phyloP scores from a whole-genome alignment of 1,284 basidiomycete species.

The Gymnopus androsaceus region DNA sequence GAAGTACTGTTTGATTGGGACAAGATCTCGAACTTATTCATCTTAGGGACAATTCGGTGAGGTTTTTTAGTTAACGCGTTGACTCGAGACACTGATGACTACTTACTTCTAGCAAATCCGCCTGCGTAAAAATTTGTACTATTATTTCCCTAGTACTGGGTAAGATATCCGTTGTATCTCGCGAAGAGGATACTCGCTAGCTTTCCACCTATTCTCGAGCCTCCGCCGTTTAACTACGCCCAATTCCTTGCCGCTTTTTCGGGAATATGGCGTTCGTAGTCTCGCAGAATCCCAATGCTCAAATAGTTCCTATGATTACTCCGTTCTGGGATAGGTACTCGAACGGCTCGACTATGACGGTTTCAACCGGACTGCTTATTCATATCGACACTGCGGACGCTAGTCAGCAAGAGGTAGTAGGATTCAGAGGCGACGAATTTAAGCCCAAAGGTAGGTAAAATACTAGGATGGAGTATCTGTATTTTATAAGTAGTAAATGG shows the following conservation, averaged over 20 bases:
- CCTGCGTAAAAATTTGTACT: constrained; percentile 22
- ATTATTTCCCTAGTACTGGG: constrained; percentile 19
- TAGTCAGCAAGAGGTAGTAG: too few species aligned
- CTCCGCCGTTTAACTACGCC: constrained; percentile 23
- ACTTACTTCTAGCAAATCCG: constrained; percentile 23
- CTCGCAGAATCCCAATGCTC: constrained; percentile 25
- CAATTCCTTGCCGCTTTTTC: constrained; percentile 26
- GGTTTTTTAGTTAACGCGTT: not conserved
- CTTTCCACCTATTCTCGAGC: not conserved
- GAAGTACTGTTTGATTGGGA: not conserved
- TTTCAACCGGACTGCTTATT: constrained; percentile 21
- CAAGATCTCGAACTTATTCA: not conserved
- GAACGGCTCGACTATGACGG: constrained; percentile 18
- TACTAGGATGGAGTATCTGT: too few species aligned
- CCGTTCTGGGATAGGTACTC: constrained; percentile 22
- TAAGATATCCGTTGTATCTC: not conserved
- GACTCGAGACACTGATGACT: constrained; percentile 6
- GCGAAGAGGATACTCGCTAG: too few species aligned
- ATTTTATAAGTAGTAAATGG: too few species aligned
- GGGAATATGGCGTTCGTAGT: constrained; percentile 21
- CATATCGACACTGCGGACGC: not conserved
- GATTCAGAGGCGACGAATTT: too few species aligned
- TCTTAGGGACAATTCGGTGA: constrained; percentile 7
- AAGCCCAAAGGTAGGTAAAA: too few species aligned
- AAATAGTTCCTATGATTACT: constrained; percentile 23